phyloP scores from a whole-genome alignment of 495 filamentous ascomycete species.

The Xanthoparmelia taractica region DNA sequence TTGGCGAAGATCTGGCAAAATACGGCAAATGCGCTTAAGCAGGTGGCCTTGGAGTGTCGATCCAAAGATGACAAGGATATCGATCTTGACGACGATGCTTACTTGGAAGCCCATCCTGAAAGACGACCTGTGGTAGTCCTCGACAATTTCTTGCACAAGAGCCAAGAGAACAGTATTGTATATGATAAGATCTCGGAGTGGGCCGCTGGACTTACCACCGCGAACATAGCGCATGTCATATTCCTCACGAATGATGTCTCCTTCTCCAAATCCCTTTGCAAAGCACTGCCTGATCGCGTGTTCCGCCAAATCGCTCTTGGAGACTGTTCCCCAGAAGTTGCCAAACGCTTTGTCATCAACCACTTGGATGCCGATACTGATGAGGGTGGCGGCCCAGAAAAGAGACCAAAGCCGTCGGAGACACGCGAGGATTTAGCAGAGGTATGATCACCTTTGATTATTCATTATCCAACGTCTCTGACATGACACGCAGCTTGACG shows the following conservation, averaged over 20 bases:
- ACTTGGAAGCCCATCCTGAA: constrained; percentile 85
- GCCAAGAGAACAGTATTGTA: constrained; percentile 60
- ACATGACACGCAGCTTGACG: constrained; percentile 48
- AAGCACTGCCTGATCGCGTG: constrained; percentile 81
- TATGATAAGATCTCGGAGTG: constrained; percentile 90
- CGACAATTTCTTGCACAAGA: constrained; percentile 87
- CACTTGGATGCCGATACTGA: constrained; percentile 56
- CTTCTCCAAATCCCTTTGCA: constrained; percentile 79
- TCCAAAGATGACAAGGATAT: constrained; percentile 65
- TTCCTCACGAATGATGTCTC: constrained; percentile 92
- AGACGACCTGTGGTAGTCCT: constrained; percentile 77
- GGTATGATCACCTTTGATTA: neutral
- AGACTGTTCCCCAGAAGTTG: constrained; percentile 77
- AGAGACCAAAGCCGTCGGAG: constrained; percentile 33
- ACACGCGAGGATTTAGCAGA: constrained; percentile 45
- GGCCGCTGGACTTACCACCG: constrained; percentile 77
- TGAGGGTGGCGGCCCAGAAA: constrained; percentile 32
- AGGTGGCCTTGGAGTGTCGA: constrained; percentile 61
- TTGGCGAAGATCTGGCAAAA: constrained; percentile 87
- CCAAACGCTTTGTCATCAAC: constrained; percentile 81
- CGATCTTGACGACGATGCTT: constrained; percentile 74
- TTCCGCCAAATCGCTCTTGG: constrained; percentile 78
- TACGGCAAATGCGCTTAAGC: constrained; percentile 69
- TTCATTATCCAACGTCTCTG: neutral
- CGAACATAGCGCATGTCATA: constrained; percentile 92